A percentile compares a stretch with the other conserved stretches of the same genome.
Conservation (phyloP, 139 green algal species). For the Diplosphaera chodatii region DNA sequence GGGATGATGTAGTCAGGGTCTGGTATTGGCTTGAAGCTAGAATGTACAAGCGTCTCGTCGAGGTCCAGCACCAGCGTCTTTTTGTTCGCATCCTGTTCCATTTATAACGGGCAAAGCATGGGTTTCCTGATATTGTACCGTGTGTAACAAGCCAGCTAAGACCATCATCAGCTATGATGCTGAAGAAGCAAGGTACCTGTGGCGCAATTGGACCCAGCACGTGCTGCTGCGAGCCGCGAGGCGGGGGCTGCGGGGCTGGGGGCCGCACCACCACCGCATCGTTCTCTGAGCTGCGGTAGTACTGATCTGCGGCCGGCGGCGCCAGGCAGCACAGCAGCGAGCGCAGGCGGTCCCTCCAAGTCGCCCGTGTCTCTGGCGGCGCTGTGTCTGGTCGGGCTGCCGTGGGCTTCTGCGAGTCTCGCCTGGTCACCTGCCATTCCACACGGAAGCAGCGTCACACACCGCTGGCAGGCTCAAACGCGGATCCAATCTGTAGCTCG, state of each 20-base stretch:
- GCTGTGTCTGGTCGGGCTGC: not conserved
- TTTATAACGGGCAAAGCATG: no score
- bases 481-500: no score
- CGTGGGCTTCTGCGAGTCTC: not conserved
- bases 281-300: slow-evolving; percentile 26
- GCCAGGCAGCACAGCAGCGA: slow-evolving; percentile 39
- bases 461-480: no score
- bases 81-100: slow-evolving; percentile 55
- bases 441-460: no score
- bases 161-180: no score
- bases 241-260: slow-evolving; percentile 17
- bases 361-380: not conserved
- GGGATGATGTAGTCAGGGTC: slow-evolving; percentile 89
- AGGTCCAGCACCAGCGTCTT: slow-evolving; percentile 91
- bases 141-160: no score
- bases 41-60: slow-evolving; percentile 98
- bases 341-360: slow-evolving; percentile 13
- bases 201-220: slow-evolving; percentile 13
- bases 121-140: no score
- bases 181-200: no score
- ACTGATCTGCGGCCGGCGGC: slow-evolving; percentile 28
- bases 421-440: not conserved
- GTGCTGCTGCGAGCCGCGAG: slow-evolving; percentile 18
- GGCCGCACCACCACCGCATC: slow-evolving; percentile 39
- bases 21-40: slow-evolving; percentile 87